Base-by-base conservation (phyloP, 2,329 filamentous ascomycete species). In the Diaporthe helianthi region DNA sequence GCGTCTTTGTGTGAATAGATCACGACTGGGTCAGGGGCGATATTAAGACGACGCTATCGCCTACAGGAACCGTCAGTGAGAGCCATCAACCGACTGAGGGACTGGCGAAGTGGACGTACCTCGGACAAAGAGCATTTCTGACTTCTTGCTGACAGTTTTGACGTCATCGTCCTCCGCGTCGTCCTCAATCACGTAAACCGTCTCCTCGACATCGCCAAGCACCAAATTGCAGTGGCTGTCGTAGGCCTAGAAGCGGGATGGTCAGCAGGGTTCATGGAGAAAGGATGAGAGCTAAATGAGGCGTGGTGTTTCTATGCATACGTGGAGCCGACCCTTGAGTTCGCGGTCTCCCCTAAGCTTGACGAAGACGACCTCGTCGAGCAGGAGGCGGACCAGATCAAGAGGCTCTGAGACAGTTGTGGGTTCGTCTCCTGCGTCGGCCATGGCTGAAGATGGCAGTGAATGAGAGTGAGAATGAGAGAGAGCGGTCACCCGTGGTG, bases 191-290 rank as follows among this genome's bases (percentile, higher is more conserved):
- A 95, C 86, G 79, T 97, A 99, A 74, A 99, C 94, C 8, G 95
- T 98, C 85, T 99, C 96, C 78, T 98, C 94, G 5, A 98, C 96
- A 74, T 99, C 96, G 67, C 96, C 95, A 7, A 99, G 86, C 7
- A 99, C 93, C 53, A 99, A 83, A 78, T 99, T 99, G 87, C 97
- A 99, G 81, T 99, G 96, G 77, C 93, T 97, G 79, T 99, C 96
- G 79, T 99, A 99, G 68, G 96, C 96, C 96, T 99, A 70, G 29
- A 24, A 66, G 38, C 49, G 64, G 60, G 58, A 24, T 65, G 38
- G 66, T 69, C 36, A 68, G 54, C 41, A 31, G 36, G 22, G 12
- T 29, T 17, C 26, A 51, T 36, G 67, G 52, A 58, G 49, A 53
- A 54, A 44, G 26, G 22, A 31, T n/a, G 26, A 15, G 26, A 65